Base-by-base conservation (phyloP, 129 eudicot species). In the Scalesia atractyloides region DNA sequence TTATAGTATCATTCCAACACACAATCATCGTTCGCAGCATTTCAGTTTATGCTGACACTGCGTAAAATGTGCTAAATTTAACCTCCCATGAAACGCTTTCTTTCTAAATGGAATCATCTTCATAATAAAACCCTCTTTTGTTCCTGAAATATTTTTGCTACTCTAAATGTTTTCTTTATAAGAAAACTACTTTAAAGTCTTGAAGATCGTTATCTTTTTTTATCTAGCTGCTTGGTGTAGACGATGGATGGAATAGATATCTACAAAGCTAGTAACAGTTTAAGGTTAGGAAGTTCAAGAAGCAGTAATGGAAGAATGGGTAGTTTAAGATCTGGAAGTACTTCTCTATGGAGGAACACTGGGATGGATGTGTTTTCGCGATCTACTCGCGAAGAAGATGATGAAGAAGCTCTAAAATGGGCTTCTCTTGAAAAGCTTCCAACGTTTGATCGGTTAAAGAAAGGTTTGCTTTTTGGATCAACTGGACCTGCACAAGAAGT, bases 321-420 rank as follows among this genome's bases (percentile, higher is more conserved):
- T 0, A 90, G 89, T 37, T 68, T 89, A 41, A 80, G 96, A 70
- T 58, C 78, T 5, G 81, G 80, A 3, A 78, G 87, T 63, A 59
- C 87, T 9, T 72, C 89, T 4, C 5, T 75, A 57, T 87, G 95
- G 89, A 82, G 91, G 70, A 79, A 76, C 60, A 54, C 75, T 3
- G 80, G 86, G 2, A 47, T 70, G 43, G 91, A 87, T 15, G 88
- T 78, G 34, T 91, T 87, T 36, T 82, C 96, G 0, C 65, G 68
- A 22, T 84, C 96, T 0, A 33, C 64, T 3, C 68, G 88, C 11
- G 89, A 88, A 16, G 92, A 91, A 70, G 87, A 91, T 41, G 97
- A 91, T 49, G 97, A 91, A 80, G 97, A 86, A 57, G 91, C 96
- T 41, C 80, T 91, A 2, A 88, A 83, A 70, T 91, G 97, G 97